Evolutionary conservation across 2,329 filamentous ascomycete species (phyloP), one percentile per base, ranked within the genome.

Genomic region (Bipolaris zeicola): DNA sequence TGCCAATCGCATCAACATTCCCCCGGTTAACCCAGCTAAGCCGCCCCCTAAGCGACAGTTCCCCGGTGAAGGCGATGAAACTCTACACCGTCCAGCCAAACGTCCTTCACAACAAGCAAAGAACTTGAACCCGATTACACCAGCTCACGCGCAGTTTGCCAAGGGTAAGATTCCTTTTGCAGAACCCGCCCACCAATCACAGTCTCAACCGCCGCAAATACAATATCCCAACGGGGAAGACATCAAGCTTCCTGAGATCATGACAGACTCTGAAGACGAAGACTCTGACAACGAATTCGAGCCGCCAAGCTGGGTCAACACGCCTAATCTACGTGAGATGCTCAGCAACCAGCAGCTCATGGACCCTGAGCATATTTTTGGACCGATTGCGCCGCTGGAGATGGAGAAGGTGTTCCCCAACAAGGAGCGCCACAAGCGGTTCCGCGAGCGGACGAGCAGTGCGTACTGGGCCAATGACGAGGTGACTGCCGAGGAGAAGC

Each of bases 191-290:
- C 68, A 66, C 33, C 78, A 56, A 22, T 11, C 38, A 18, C 38
- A 41, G 88, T 88, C 87, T 11, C 60, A 64, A 20, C 2, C 79
- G 1, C 80, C 65, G 1, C 90, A 89, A 67, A 89, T 90, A 1
- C 87, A 91, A 50, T 96, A 96, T 78, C 90, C 89, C 59, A 94
- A 92, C 66, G 92, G 93, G 58, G 95, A 99, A 57, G 86, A 85
- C 49, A 97, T 99, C 68, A 89, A 95, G 64, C 85, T 99, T 3
- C 94, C 95, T 0, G 95, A 99, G 66, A 98, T 99, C 66, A 87
- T 92, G 62, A 98, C 95, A 1, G 96, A 99, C 72, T 92, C 92
- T 28, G 93, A 96, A 68, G 91, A 96, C 57, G 90, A 94, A 46
- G 90, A 94, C 58, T 85, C 83, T 2, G 81, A 84, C 41, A 85